phyloP scores from a whole-genome alignment of 2,329 filamentous ascomycete species.

The Arthrobotrys iridis region DNA sequence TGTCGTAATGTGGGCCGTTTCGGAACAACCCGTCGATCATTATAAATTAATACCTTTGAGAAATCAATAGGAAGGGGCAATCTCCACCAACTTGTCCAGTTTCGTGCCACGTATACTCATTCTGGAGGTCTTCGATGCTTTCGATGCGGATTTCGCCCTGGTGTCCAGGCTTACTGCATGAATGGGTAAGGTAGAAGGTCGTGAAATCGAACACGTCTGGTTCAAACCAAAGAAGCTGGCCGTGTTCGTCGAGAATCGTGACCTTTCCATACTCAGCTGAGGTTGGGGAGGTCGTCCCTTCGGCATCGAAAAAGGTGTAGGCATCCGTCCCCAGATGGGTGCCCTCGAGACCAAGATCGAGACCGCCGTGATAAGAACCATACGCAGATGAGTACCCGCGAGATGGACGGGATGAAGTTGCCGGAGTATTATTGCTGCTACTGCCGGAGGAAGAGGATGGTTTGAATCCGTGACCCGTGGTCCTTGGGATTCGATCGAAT shows the following conservation, averaged over 20 bases:
- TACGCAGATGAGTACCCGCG: neutral
- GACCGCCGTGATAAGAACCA: neutral
- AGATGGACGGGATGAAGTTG: constrained; percentile 13
- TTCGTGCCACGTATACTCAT: constrained; percentile 21
- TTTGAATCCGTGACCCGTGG: neutral
- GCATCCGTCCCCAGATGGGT: neutral
- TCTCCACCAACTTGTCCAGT: neutral
- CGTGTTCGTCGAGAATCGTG: constrained; percentile 25
- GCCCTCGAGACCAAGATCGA: neutral
- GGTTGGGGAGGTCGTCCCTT: neutral
- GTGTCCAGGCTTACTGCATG: constrained; percentile 17
- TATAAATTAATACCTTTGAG: constrained; percentile 1
- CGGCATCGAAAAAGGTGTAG: neutral
- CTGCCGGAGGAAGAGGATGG: constrained; percentile 16
- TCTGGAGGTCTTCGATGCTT: constrained; percentile 19
- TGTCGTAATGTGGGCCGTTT: neutral
- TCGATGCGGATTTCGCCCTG: constrained; percentile 8
- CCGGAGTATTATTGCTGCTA: constrained; percentile 24
- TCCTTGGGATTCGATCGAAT: constrained; percentile 24
- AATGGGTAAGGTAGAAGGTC: constrained; percentile 20
- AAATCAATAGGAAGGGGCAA: constrained; percentile 34
- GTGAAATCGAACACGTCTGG: constrained; percentile 18
- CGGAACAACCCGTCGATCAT: constrained; percentile 1
- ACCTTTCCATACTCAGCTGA: constrained; percentile 7
- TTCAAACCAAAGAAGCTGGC: constrained; percentile 14